Base-by-base conservation (phyloP, 2,329 filamentous ascomycete genomes). In the Aspergillus arachidicola region DNA sequence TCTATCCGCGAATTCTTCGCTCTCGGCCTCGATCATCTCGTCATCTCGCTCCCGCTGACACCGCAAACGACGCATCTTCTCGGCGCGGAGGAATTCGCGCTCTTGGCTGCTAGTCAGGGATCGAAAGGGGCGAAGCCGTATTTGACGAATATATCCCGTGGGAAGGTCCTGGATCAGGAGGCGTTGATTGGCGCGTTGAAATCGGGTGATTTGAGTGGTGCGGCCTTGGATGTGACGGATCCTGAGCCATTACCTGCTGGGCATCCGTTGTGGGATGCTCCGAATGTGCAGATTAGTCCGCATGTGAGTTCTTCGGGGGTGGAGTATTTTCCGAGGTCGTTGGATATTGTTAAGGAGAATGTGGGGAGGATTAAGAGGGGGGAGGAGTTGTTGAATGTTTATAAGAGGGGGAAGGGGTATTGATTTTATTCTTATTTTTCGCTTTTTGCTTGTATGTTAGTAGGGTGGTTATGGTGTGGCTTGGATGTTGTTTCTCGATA, bases 161-260 rank as follows among this genome's bases (percentile, higher is more conserved):
- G 89, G 0, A 79, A 80, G 38, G 85, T 91, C 48, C 75, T 91
- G 16, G 82, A 89, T 58, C 86, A 88, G 66, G 77, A 84, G 2
- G 89, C 86, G 1, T 73, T 94, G 57, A 83, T 92, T 21, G 80
- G 80, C 1, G 89, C 90, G 0, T 78, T 94, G 12, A 78, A 86
- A 46, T 68, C 66, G 0, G 83, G 83, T 0, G 81, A 83, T 2
- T 72, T 91, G 34, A 76, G 81, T 3, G 91, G 91, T 34, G 92
- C 91, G 0, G 91, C 91, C 1, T 77, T 94, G 46, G 91, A 94
- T 73, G 91, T 94, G 1, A 91, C 91, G 1, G 91, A 94, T 64
- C 91, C 91, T 0, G 92, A 94, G 75, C 92, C 92, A 0, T 74
- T 94, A 66, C 90, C 91, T 0, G 77, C 82, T 2, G 86, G 89